phyloP scores from a whole-genome alignment of 2,329 filamentous ascomycete genomes.

The Dothistroma pini region DNA sequence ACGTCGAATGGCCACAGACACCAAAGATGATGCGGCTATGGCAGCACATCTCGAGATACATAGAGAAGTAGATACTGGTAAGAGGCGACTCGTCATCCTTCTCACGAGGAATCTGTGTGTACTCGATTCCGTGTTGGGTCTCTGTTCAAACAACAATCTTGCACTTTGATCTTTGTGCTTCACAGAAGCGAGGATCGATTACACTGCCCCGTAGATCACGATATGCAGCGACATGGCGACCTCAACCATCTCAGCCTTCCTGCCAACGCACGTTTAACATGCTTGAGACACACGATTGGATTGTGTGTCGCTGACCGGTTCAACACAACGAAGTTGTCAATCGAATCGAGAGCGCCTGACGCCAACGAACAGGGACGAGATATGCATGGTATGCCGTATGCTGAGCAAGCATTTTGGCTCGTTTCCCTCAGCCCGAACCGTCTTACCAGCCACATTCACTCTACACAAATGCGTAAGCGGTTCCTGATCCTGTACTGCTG shows the following conservation, averaged over 20 bases:
- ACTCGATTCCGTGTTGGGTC: not conserved
- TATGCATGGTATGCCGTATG: too few relatives aligned
- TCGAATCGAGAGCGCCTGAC: not conserved
- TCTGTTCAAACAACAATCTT: not conserved
- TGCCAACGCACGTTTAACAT: too few relatives aligned
- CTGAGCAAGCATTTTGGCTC: not conserved
- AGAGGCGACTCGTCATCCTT: not conserved
- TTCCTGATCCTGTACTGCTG: not conserved
- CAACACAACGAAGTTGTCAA: too few relatives aligned
- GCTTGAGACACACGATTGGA: too few relatives aligned
- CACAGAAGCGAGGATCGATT: too few relatives aligned
- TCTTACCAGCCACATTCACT: not conserved
- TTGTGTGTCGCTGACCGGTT: too few relatives aligned
- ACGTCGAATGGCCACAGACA: constrained; percentile 41
- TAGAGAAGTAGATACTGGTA: not conserved
- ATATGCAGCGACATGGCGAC: too few relatives aligned
- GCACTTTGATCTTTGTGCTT: too few relatives aligned
- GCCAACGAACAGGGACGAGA: not conserved
- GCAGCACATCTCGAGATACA: constrained; percentile 36
- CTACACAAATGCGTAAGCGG: not conserved
- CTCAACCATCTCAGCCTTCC: too few relatives aligned
- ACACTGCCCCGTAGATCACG: too few relatives aligned
- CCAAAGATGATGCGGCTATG: constrained; percentile 42
- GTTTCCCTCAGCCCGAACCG: not conserved
- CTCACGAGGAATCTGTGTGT: not conserved